Percentiles rank a stretch among this genome's conserved stretches.
These are phyloP conservation scores for Vitis riparia DNA, from an alignment of 164 flowering plant species.

Conservation along the genomic window DNA sequence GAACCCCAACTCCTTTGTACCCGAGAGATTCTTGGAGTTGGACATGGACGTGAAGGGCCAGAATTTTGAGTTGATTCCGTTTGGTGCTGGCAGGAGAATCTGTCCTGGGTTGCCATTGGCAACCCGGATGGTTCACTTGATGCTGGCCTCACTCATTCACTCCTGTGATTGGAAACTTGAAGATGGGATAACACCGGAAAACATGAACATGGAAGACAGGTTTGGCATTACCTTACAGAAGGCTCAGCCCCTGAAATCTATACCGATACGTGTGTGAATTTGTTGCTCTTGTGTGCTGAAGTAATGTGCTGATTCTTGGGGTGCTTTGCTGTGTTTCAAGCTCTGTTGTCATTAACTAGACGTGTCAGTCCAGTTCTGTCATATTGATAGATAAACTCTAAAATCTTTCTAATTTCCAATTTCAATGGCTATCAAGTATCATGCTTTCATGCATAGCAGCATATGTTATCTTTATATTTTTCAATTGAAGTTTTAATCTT, in stretches of 20 bases:
- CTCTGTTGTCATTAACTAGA: no score
- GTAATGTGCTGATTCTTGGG: no score
- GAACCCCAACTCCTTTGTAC: slow-evolving; percentile 17
- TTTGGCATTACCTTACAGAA: slow-evolving; percentile 22
- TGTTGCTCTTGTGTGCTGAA: no score
- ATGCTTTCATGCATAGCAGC: no score
- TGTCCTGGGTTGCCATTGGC: background rate
- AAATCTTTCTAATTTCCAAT: no score
- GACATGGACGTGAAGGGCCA: slow-evolving; percentile 27
- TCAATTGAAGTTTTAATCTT: no score
- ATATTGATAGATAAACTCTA: no score
- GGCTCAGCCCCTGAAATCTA: background rate
- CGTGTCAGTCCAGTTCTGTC: no score
- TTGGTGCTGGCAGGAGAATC: slow-evolving; percentile 1
- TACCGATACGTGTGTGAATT: no score
- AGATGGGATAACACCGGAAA: background rate
- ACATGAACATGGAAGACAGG: slow-evolving; percentile 22
- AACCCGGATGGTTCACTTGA: background rate
- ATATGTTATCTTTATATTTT: no score
- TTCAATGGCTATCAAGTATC: no score
- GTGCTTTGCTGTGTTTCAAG: no score
- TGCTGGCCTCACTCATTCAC: background rate
- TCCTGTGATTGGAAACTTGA: background rate
- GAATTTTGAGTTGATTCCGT: slow-evolving; percentile 31
- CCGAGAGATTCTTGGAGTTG: slow-evolving; percentile 33